Evolutionary conservation across 1,139 yeast species (phyloP), one percentile per base, ranked within the genome.

Genomic region (Saccharomyces pastorianus): DNA sequence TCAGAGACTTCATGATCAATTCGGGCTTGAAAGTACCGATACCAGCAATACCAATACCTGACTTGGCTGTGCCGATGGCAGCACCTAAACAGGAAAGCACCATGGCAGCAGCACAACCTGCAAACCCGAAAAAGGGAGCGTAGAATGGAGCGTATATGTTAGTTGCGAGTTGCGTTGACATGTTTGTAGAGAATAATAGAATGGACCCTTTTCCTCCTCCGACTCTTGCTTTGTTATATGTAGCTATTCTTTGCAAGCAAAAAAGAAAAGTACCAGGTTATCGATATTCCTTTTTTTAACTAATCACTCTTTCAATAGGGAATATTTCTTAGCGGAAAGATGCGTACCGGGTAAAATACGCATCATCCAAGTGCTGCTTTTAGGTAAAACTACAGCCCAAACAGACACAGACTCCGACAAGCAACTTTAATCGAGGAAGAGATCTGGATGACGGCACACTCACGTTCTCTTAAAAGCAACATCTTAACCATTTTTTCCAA

Each of bases 1-100:
- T 88, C 57, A 86, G 76, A 11, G 93, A 85, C 70, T 83, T 84
- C 93, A 86, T 86, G 60, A 86, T 85, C 62, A 86, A 74, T 67
- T 86, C 93, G 25, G 95, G 95, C 67, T 84, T 85, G 69, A 85
- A 86, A 44, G 91, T 84, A 76, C 93, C 93, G 58, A 86, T 85
- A 79, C 95, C 95, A 29, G 93, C 74, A 72, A 93, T 95, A 78
- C 99, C 99, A 62, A 95, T 87, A 58, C 99, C 99, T 48, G 96
- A 88, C 74, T 95, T 95, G 61, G 98, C 98, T 13, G 99, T 93
- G 53, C 99, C 99, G 63, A 90, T 85, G 59, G 98, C 97, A 28
- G 99, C 99, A 58, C 99, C 99, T 27, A 91, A 84, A 70, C 95
- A 87, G 50, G 95, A 85, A 59, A 91, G 77, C 44, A 88, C 80